Evolutionary conservation across 192 early-diverging fungal genomes (phyloP).

Genomic region (Powellomyces hirtus): DNA sequence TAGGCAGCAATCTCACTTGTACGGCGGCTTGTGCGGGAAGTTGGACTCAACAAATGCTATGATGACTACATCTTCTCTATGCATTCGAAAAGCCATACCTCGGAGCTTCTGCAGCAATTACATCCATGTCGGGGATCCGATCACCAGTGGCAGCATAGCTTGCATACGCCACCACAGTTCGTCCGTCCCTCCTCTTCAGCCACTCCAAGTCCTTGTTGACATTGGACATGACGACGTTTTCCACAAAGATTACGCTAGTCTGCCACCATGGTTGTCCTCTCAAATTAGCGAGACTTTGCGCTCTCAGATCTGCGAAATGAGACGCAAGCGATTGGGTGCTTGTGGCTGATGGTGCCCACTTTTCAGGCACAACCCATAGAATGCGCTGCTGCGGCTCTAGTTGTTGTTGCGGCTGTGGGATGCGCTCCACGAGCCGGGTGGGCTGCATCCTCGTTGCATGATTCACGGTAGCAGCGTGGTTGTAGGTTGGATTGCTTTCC

Average conservation of each 20-base stretch:
- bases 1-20: too few species aligned
- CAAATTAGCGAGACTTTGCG: background rate
- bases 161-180: background rate
- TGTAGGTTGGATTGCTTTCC: too few species aligned
- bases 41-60: too few species aligned
- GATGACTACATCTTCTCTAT: too few species aligned
- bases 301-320: background rate
- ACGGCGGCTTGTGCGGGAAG: too few species aligned
- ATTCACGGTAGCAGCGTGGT: too few species aligned
- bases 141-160: background rate
- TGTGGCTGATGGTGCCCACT: background rate
- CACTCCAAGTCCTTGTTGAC: background rate
- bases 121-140: conserved; percentile 1
- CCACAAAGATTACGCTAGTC: background rate
- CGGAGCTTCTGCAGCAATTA: background rate
- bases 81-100: too few species aligned
- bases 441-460: too few species aligned
- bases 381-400: background rate
- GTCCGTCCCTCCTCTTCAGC: background rate
- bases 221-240: background rate
- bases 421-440: too few species aligned
- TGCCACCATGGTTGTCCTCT: background rate
- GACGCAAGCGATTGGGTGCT: background rate
- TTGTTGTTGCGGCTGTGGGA: background rate
- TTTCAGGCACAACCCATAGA: background rate